Percentiles rank a stretch among this genome's conserved stretches.
Evolutionary conservation across 441 rosid genomes (phyloP).

Genomic region (Pelargonium myrrhifolium): DNA sequence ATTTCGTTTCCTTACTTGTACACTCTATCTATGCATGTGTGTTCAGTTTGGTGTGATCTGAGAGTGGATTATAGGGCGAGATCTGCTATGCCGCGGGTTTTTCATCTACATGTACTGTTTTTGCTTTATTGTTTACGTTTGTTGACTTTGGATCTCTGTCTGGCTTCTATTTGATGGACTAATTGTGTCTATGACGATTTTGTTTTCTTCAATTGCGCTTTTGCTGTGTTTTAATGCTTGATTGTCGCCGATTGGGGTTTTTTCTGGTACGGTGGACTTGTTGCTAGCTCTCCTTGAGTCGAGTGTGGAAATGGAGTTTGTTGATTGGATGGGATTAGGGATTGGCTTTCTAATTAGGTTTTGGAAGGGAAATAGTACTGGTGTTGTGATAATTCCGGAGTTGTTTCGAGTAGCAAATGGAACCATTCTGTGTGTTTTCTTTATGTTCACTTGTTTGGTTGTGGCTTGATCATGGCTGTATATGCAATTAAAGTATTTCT

Average conservation of each 20-base stretch:
- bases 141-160: background rate
- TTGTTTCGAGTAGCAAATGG: background rate
- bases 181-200: background rate
- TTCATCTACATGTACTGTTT: background rate
- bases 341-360: background rate
- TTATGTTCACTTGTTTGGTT: background rate
- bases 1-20: background rate
- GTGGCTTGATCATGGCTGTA: background rate
- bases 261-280: background rate
- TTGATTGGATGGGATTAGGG: background rate
- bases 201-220: background rate
- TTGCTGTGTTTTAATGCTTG: background rate
- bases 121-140: background rate
- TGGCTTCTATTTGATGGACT: background rate
- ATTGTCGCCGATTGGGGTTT: background rate
- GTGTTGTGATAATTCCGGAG: background rate
- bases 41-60: background rate
- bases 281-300: background rate
- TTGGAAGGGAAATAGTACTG: background rate
- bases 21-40: background rate
- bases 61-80: background rate
- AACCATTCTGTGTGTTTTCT: background rate
- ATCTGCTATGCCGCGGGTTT: background rate
- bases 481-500: background rate
- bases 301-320: slow-evolving; percentile 1